These are phyloP conservation scores for Oryza brachyantha DNA, from an alignment of 176 grass and related monocot genomes.

Conservation along the genomic window DNA sequence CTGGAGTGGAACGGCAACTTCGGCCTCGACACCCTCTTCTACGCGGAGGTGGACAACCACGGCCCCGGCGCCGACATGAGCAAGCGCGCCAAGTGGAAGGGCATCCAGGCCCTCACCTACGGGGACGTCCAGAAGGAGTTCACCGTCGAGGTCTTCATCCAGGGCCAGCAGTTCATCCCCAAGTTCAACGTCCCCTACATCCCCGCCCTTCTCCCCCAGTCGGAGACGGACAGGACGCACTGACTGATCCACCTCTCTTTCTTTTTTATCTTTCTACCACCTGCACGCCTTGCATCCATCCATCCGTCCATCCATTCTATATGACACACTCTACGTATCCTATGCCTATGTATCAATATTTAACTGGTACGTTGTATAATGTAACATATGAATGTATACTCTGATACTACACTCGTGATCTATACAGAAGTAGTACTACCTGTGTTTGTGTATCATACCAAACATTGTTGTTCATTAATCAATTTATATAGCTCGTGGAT, in stretches of 20 bases:
- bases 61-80: conserved; percentile 59
- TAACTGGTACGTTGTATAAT: too few relatives aligned
- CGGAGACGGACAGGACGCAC: conserved; percentile 42
- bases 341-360: too few relatives aligned
- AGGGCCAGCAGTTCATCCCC: conserved; percentile 58
- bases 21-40: conserved; percentile 76
- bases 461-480: too few relatives aligned
- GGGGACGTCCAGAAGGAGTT: conserved; percentile 56
- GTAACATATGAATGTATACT: too few relatives aligned
- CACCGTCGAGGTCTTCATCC: conserved; percentile 66
- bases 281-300: too few relatives aligned
- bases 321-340: too few relatives aligned
- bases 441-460: too few relatives aligned
- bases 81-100: conserved; percentile 70
- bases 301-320: too few relatives aligned
- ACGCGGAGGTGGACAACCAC: conserved; percentile 73
- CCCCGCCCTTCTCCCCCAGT: conserved; percentile 46
- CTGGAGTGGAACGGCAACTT: conserved; percentile 77
- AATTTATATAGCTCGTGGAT: too few relatives aligned
- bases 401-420: too few relatives aligned
- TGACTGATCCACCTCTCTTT: background rate
- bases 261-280: too few relatives aligned
- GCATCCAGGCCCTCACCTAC: conserved; percentile 61
- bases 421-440: too few relatives aligned
- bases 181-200: conserved; percentile 67